phyloP scores from a whole-genome alignment of 495 filamentous ascomycete species.

The Penicillium lagena region DNA sequence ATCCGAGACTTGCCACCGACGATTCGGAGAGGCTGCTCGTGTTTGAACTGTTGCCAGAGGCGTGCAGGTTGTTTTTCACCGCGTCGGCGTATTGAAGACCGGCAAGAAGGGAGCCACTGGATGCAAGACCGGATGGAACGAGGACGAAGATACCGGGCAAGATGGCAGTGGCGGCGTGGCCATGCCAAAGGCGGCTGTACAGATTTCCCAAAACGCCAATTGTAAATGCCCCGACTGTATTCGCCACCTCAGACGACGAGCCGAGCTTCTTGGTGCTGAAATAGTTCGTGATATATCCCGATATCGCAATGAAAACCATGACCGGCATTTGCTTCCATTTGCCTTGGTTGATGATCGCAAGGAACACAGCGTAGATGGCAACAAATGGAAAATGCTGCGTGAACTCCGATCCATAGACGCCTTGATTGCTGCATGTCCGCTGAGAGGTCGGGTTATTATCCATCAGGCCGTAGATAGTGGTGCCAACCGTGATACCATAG shows the following conservation, averaged over 20 bases:
- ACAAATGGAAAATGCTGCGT: slow-evolving; percentile 56
- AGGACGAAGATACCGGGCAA: slow-evolving; percentile 92
- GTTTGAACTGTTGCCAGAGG: slow-evolving; percentile 30
- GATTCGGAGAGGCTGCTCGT: slow-evolving; percentile 29
- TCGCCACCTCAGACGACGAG: slow-evolving; percentile 73
- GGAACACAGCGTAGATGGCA: slow-evolving; percentile 68
- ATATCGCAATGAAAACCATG: slow-evolving; percentile 77
- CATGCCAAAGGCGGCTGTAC: slow-evolving; percentile 75
- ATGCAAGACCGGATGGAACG: slow-evolving; percentile 83
- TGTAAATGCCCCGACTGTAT: slow-evolving; percentile 78
- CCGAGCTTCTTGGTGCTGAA: slow-evolving; percentile 66
- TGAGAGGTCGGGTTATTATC: slow-evolving; percentile 66
- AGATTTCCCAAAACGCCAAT: slow-evolving; percentile 83
- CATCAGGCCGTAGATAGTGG: slow-evolving; percentile 79
- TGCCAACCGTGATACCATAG: slow-evolving; percentile 91
- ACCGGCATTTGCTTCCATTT: slow-evolving; percentile 85
- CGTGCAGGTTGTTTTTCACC: slow-evolving; percentile 48
- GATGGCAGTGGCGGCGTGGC: slow-evolving; percentile 83
- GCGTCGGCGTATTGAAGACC: slow-evolving; percentile 74
- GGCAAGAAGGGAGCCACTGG: slow-evolving; percentile 68
- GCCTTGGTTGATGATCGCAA: slow-evolving; percentile 83
- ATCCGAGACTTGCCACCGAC: slow-evolving; percentile 70
- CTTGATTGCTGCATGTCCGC: slow-evolving; percentile 56
- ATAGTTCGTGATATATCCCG: slow-evolving; percentile 78
- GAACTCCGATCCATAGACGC: slow-evolving; percentile 34